These are phyloP conservation scores for Colletotrichum sp. DNA, from an alignment of 2,329 filamentous ascomycete genomes.

Conservation along the genomic window DNA sequence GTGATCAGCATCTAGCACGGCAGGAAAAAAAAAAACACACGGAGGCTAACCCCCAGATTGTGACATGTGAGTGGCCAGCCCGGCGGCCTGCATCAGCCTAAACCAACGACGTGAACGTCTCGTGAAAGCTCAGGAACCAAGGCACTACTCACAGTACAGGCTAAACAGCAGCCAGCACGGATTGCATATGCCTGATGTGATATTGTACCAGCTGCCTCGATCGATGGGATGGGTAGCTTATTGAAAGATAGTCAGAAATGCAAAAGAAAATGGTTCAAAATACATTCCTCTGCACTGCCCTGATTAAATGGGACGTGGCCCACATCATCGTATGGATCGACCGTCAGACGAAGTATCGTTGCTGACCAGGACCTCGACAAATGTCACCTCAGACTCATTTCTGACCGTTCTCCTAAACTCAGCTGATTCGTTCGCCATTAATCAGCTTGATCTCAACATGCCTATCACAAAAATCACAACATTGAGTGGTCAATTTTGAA, in stretches of 20 bases:
- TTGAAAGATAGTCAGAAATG: neutral
- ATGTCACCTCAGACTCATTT: neutral
- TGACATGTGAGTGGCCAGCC: slow-evolving; percentile 14
- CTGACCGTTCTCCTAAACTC: neutral
- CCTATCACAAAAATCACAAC: neutral
- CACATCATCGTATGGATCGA: neutral
- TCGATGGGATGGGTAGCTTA: neutral
- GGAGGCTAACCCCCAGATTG: neutral
- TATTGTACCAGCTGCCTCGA: neutral
- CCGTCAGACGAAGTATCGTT: neutral
- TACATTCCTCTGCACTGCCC: neutral
- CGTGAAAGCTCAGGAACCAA: neutral
- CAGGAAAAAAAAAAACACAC: neutral
- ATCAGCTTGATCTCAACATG: neutral
- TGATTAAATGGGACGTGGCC: neutral
- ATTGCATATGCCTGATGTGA: neutral
- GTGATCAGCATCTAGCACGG: slow-evolving; percentile 4
- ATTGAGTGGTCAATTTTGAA: neutral
- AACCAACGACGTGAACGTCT: neutral
- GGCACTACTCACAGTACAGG: neutral
- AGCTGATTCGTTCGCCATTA: neutral
- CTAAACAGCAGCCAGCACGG: neutral
- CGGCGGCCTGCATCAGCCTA: neutral
- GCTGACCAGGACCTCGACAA: neutral
- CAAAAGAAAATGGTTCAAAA: neutral